Evolutionary conservation across 2,329 filamentous ascomycete species (phyloP).

Genomic region (Fusarium sp.): DNA sequence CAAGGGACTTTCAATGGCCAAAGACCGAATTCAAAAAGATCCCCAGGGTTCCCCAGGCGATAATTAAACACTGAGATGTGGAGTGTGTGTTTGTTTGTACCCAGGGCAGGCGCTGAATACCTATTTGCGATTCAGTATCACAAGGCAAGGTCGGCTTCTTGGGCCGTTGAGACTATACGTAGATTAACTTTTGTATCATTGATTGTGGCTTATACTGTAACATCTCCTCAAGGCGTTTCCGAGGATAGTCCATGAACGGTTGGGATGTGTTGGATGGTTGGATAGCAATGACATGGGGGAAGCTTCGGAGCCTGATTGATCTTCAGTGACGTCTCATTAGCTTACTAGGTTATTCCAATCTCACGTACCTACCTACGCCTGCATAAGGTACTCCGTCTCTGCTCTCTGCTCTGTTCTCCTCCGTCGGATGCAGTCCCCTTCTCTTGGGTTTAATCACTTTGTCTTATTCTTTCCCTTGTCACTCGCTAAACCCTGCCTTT

Average conservation of each 20-base stretch:
- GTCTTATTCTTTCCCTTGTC: slow-evolving; percentile 9
- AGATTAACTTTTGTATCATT: slow-evolving; percentile 13
- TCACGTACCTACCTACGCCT: background rate
- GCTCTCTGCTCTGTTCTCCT: background rate
- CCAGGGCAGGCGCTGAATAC: background rate
- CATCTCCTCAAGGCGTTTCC: slow-evolving; percentile 2
- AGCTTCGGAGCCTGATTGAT: slow-evolving; percentile 39
- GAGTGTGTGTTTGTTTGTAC: background rate
- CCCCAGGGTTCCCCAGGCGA: slow-evolving; percentile 17
- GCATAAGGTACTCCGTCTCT: background rate
- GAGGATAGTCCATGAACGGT: background rate
- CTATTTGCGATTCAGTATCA: background rate
- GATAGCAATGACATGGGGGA: slow-evolving; percentile 7
- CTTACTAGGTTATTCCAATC: slow-evolving; percentile 7
- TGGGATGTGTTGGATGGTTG: background rate
- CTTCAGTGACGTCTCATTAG: slow-evolving; percentile 36
- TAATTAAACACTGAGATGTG: background rate
- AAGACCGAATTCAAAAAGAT: slow-evolving; percentile 7
- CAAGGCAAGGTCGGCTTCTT: background rate
- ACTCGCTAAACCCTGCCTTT: slow-evolving; percentile 29
- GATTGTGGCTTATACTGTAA: slow-evolving; percentile 16
- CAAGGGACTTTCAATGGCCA: background rate
- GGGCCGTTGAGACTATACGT: background rate
- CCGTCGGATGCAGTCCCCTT: background rate
- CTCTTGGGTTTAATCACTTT: background rate